These are phyloP conservation scores for Tetrastigma voinierianum DNA, from an alignment of 164 flowering plant species.

Conservation along the genomic window DNA sequence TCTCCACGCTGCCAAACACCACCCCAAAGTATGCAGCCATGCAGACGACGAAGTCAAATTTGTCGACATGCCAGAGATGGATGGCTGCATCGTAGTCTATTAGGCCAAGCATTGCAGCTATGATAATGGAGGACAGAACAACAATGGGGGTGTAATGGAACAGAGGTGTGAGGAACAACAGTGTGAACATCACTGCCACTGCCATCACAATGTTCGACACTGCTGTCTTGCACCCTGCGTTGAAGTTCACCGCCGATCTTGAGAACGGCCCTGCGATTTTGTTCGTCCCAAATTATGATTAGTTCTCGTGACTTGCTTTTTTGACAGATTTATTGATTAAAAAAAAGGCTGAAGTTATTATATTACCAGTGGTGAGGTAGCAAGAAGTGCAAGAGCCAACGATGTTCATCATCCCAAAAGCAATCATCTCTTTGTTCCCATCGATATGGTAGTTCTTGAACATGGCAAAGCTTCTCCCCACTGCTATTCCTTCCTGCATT, in stretches of 20 bases:
- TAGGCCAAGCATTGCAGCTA: slow-evolving; percentile 75
- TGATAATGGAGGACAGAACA: slow-evolving; percentile 61
- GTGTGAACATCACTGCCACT: slow-evolving; percentile 58
- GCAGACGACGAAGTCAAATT: slow-evolving; percentile 65
- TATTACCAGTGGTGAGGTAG: slow-evolving; percentile 89
- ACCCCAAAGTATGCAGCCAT: slow-evolving; percentile 65
- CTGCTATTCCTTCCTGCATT: slow-evolving; percentile 87
- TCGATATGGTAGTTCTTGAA: slow-evolving; percentile 85
- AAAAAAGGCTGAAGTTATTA: neutral
- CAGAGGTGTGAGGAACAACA: slow-evolving; percentile 59
- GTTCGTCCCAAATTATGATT: too few relatives aligned
- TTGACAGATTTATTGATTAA: neutral
- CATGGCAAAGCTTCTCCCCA: slow-evolving; percentile 87
- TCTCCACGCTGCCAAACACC: slow-evolving; percentile 58
- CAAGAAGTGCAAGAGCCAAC: slow-evolving; percentile 82
- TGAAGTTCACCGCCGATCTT: slow-evolving; percentile 70
- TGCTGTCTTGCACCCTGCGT: slow-evolving; percentile 80
- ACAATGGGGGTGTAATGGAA: slow-evolving; percentile 74
- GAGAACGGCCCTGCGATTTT: slow-evolving; percentile 64
- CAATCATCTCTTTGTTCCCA: slow-evolving; percentile 97
- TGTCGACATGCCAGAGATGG: slow-evolving; percentile 66
- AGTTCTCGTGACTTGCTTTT: too few relatives aligned
- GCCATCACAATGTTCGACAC: slow-evolving; percentile 75
- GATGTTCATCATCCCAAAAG: slow-evolving; percentile 87
- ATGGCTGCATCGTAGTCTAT: slow-evolving; percentile 69